Conservation (phyloP, 345 rosid genomes). For the Arabidopsis thaliana region DNA sequence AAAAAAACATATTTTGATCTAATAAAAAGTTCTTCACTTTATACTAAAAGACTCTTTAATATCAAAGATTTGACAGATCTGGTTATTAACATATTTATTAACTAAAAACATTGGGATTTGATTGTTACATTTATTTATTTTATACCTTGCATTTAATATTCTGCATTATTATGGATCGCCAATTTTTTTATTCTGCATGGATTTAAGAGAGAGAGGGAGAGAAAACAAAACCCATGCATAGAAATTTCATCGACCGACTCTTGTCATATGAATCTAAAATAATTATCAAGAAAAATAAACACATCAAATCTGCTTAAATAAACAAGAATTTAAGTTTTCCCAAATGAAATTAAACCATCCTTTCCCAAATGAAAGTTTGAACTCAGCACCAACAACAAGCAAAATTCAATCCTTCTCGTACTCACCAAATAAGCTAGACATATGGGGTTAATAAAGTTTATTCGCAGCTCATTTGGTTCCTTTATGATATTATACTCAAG, state of each 20-base stretch:
- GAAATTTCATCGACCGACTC: background rate
- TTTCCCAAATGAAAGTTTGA: background rate
- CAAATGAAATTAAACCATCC: background rate
- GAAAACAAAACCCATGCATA: too few species aligned
- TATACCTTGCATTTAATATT: conserved; percentile 1
- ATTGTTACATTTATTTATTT: conserved; percentile 31
- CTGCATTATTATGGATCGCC: background rate
- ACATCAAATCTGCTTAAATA: too few species aligned
- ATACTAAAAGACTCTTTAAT: conserved; percentile 28
- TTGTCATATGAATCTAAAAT: background rate
- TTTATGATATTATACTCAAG: too few species aligned
- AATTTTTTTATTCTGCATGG: conserved; percentile 21
- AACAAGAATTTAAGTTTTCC: too few species aligned
- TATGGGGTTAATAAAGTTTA: too few species aligned
- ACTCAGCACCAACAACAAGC: background rate
- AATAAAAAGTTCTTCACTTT: conserved; percentile 27
- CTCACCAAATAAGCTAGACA: background rate
- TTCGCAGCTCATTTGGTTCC: too few species aligned
- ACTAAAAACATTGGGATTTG: conserved; percentile 20
- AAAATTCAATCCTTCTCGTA: background rate
- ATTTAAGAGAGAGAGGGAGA: background rate
- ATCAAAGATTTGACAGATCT: conserved; percentile 24
- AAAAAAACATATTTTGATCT: background rate
- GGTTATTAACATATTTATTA: conserved; percentile 21
- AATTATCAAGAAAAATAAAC: background rate